Percentiles rank a stretch among this genome's conserved stretches.
Evolutionary conservation across 2,329 filamentous ascomycete genomes (phyloP).

Genomic region (Xenoacremonium recifei): DNA sequence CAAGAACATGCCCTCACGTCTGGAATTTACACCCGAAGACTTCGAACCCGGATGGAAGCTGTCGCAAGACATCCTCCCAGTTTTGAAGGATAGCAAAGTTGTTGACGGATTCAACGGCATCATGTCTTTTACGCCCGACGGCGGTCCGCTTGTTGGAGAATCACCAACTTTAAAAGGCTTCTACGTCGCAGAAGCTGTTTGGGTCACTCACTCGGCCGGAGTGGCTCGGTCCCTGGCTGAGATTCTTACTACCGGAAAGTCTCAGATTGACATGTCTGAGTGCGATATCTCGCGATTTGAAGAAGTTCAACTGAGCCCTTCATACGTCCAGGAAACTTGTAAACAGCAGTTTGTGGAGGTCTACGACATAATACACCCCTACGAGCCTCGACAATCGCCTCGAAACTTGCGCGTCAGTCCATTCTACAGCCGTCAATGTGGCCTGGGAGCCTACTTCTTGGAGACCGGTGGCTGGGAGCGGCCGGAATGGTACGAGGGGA

Average conservation of each 20-base stretch:
- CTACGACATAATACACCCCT: constrained; percentile 63
- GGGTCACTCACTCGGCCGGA: constrained; percentile 65
- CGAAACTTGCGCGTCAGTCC: constrained; percentile 59
- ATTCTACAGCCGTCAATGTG: constrained; percentile 52
- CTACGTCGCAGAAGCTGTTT: constrained; percentile 64
- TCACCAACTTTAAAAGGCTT: constrained; percentile 59
- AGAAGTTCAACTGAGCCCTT: constrained; percentile 53
- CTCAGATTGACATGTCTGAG: constrained; percentile 55
- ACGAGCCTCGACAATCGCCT: constrained; percentile 56
- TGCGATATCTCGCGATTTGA: constrained; percentile 62
- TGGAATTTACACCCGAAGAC: constrained; percentile 58
- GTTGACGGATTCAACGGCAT: constrained; percentile 64
- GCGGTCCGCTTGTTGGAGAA: constrained; percentile 58
- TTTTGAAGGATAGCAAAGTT: constrained; percentile 48
- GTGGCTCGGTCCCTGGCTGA: constrained; percentile 61
- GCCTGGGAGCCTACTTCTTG: constrained; percentile 58
- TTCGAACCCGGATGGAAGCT: constrained; percentile 61
- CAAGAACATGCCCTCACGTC: constrained; percentile 61
- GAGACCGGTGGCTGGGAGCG: constrained; percentile 62
- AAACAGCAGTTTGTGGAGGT: constrained; percentile 63
- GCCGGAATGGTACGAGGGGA: constrained; percentile 61
- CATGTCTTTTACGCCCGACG: constrained; percentile 65
- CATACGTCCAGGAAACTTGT: constrained; percentile 58
- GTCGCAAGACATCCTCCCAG: constrained; percentile 53
- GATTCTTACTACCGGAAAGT: constrained; percentile 54